A percentile compares a stretch with the other conserved stretches of the same genome.
These are phyloP conservation scores for Daldinia concentrica DNA, from an alignment of 495 filamentous ascomycete genomes.

Conservation along the genomic window DNA sequence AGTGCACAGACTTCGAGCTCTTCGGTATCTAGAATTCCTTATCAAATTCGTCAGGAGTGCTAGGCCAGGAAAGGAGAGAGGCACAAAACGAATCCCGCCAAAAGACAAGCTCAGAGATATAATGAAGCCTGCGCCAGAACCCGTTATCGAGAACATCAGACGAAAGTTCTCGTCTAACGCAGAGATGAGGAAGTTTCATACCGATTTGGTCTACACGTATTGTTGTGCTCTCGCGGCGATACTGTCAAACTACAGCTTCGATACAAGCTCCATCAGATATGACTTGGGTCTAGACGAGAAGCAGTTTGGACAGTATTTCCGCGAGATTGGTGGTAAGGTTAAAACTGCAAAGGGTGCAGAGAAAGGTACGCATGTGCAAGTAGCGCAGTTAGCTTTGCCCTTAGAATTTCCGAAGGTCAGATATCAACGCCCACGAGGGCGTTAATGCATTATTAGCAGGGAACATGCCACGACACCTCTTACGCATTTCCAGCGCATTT, in stretches of 20 bases:
- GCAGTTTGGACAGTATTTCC: slow-evolving; percentile 73
- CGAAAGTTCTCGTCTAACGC: slow-evolving; percentile 73
- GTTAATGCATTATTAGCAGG: slow-evolving; percentile 13
- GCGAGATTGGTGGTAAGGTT: slow-evolving; percentile 80
- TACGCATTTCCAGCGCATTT: neutral
- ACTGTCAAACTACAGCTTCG: slow-evolving; percentile 80
- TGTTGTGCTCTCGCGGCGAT: slow-evolving; percentile 73
- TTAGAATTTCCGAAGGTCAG: slow-evolving; percentile 74
- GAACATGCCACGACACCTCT: neutral
- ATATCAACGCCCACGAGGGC: slow-evolving; percentile 39
- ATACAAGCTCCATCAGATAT: slow-evolving; percentile 76
- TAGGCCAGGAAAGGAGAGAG: slow-evolving; percentile 51
- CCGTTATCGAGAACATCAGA: slow-evolving; percentile 72
- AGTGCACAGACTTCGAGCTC: slow-evolving; percentile 65
- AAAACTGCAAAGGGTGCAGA: slow-evolving; percentile 59
- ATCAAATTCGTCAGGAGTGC: slow-evolving; percentile 65
- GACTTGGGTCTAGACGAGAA: slow-evolving; percentile 80
- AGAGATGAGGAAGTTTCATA: slow-evolving; percentile 67
- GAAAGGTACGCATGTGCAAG: slow-evolving; percentile 60
- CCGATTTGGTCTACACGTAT: slow-evolving; percentile 72
- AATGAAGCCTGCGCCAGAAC: slow-evolving; percentile 63
- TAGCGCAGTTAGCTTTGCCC: slow-evolving; percentile 78
- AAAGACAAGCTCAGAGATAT: slow-evolving; percentile 60
- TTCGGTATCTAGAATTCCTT: slow-evolving; percentile 73
- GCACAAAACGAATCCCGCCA: slow-evolving; percentile 53